phyloP scores from a whole-genome alignment of 495 filamentous ascomycete genomes.

The Elasticomyces elasticus region DNA sequence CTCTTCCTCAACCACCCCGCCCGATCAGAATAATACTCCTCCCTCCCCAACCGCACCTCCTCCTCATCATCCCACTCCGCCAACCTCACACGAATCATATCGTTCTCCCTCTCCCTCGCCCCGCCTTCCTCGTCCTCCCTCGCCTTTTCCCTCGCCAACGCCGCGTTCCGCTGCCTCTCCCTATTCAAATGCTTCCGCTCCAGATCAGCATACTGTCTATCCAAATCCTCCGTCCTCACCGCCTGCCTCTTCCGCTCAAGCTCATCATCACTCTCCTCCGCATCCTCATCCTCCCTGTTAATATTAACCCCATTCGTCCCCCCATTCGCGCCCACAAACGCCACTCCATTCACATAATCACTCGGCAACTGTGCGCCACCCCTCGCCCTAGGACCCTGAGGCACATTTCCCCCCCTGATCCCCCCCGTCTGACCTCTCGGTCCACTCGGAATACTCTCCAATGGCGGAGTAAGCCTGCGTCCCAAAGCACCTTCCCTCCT shows the following conservation, averaged over 20 bases:
- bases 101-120: slow-evolving; percentile 45
- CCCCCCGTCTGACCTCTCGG: too few relatives aligned
- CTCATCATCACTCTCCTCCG: slow-evolving; percentile 79
- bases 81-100: slow-evolving; percentile 62
- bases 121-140: slow-evolving; percentile 42
- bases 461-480: too few relatives aligned
- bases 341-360: slow-evolving; percentile 72
- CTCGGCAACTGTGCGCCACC: slow-evolving; percentile 61
- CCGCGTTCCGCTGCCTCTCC: slow-evolving; percentile 71
- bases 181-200: slow-evolving; percentile 85
- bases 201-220: slow-evolving; percentile 75
- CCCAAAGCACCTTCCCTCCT: too few relatives aligned
- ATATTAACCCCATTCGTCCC: slow-evolving; percentile 36
- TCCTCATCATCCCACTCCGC: slow-evolving; percentile 81
- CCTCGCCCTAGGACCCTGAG: slow-evolving; percentile 66
- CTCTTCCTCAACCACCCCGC: slow-evolving; percentile 78
- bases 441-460: slow-evolving; percentile 68
- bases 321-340: slow-evolving; percentile 68
- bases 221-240: slow-evolving; percentile 62
- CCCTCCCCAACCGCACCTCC: slow-evolving; percentile 54
- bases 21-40: slow-evolving; percentile 80
- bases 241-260: slow-evolving; percentile 59
- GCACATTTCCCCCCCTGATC: slow-evolving; percentile 55
- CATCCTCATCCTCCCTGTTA: slow-evolving; percentile 66
- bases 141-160: slow-evolving; percentile 70